Evolutionary conservation across 2,329 filamentous ascomycete species (phyloP).

Genomic region (Trichoderma pleuroti): DNA sequence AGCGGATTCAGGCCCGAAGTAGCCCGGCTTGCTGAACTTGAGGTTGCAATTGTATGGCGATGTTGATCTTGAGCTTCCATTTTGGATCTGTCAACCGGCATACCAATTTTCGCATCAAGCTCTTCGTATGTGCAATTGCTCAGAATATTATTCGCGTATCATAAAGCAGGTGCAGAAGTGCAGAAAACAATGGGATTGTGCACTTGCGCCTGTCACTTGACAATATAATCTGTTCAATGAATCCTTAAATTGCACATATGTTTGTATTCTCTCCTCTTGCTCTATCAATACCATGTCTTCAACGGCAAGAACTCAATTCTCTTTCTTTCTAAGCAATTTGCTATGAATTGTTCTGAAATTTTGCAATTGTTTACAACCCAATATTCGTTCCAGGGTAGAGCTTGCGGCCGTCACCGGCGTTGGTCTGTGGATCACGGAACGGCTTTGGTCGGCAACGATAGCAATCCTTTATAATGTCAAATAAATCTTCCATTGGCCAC

Average conservation of each 20-base stretch:
- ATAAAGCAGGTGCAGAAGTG: no score
- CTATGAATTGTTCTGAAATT: background rate
- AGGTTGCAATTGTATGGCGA: background rate
- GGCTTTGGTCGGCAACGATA: rapidly evolving
- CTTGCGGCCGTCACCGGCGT: background rate
- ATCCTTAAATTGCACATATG: no score
- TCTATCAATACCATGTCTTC: no score
- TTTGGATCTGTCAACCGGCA: background rate
- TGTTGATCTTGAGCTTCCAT: background rate
- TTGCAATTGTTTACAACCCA: no score
- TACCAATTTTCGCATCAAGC: background rate
- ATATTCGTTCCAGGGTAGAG: background rate
- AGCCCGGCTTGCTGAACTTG: background rate
- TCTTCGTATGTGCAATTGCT: background rate
- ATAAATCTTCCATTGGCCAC: background rate
- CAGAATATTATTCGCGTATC: no score
- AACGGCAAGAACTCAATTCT: background rate
- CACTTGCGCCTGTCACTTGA: no score
- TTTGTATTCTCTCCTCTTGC: background rate
- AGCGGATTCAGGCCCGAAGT: background rate
- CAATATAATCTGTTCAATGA: no score
- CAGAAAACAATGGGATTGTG: no score
- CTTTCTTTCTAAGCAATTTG: no score
- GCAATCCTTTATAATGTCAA: background rate
- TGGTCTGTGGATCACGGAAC: background rate